These are phyloP conservation scores for Lomentospora prolificans DNA, from an alignment of 2,329 filamentous ascomycete genomes.

Conservation along the genomic window DNA sequence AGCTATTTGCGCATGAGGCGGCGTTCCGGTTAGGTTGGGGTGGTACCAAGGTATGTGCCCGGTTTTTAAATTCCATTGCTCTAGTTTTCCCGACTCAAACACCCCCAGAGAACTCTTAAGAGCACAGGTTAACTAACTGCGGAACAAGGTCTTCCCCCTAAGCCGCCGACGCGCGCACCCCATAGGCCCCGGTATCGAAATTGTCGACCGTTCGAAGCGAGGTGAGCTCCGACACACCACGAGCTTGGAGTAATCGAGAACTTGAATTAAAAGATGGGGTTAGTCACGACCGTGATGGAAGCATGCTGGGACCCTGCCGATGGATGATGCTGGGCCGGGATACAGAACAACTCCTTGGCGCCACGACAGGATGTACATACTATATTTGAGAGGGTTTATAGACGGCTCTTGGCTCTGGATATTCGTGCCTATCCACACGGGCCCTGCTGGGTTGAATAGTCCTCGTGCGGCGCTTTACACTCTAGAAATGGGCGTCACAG, in stretches of 20 bases:
- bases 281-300: background rate
- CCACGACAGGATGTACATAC: background rate
- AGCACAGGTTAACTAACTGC: background rate
- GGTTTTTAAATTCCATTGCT: constrained; percentile 5
- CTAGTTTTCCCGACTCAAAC: background rate
- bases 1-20: constrained; percentile 91
- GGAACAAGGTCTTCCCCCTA: constrained; percentile 48
- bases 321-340: background rate
- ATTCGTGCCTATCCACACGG: background rate
- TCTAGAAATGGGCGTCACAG: no score
- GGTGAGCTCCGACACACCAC: constrained; percentile 56
- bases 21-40: constrained; percentile 91
- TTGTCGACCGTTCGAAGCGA: constrained; percentile 55
- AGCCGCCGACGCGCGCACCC: constrained; percentile 53
- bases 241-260: constrained; percentile 47
- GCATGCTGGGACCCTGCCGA: background rate
- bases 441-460: no score
- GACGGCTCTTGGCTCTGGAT: background rate
- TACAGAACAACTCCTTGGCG: background rate
- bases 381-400: background rate
- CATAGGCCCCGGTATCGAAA: constrained; percentile 75
- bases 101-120: background rate
- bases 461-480: no score
- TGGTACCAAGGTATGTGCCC: constrained; percentile 68
- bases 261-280: background rate